Evolutionary conservation across 1,139 yeast genomes (phyloP).

Genomic region (Kodamaea suecica): DNA sequence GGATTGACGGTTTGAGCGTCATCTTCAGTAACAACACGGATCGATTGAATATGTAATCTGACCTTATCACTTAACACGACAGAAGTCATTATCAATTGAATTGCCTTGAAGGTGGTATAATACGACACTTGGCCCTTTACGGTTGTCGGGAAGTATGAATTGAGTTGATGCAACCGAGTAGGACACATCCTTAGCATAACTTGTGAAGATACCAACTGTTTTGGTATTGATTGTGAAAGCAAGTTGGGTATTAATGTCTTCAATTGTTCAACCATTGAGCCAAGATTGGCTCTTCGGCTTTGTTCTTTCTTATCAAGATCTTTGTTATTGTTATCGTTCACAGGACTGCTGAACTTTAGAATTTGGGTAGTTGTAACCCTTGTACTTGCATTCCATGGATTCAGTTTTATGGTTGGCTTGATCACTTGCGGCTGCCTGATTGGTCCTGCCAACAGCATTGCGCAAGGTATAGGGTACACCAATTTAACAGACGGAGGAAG

Average conservation of each 20-base stretch:
- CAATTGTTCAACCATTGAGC: constrained; percentile 53
- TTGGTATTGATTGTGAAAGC: constrained; percentile 49
- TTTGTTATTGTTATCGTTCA: background rate
- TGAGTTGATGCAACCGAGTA: constrained; percentile 43
- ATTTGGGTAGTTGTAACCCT: too few relatives aligned
- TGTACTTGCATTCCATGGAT: too few relatives aligned
- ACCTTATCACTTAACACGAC: constrained; percentile 51
- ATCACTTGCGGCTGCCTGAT: too few relatives aligned
- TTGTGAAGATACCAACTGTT: constrained; percentile 45
- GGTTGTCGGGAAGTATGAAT: constrained; percentile 52
- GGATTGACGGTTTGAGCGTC: constrained; percentile 35
- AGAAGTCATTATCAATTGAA: constrained; percentile 53
- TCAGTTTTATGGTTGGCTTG: too few relatives aligned
- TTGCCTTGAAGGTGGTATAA: constrained; percentile 50
- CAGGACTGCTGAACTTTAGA: too few relatives aligned
- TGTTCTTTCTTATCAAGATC: background rate
- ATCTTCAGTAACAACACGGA: constrained; percentile 24
- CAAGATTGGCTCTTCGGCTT: constrained; percentile 49
- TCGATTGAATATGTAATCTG: constrained; percentile 48
- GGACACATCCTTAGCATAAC: constrained; percentile 66
- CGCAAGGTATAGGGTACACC: too few relatives aligned
- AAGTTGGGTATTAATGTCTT: constrained; percentile 55
- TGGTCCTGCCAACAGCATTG: too few relatives aligned
- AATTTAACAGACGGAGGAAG: too few relatives aligned
- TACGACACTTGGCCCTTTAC: constrained; percentile 61